Base-by-base conservation (phyloP, 345 rosid genomes). In the Acer yangbiense region DNA sequence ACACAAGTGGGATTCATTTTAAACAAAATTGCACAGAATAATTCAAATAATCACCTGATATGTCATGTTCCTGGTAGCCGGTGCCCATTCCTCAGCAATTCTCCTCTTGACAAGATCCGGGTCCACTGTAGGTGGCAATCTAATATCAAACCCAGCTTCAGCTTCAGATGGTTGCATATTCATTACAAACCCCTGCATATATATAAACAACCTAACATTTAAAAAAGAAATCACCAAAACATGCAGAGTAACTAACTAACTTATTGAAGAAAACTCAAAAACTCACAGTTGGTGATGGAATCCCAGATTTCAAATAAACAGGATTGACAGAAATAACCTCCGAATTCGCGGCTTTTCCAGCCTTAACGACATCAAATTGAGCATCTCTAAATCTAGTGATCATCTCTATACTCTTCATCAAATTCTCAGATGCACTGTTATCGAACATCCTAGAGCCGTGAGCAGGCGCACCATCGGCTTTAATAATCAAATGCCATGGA, bases 121-220 rank as follows among this genome's bases (percentile, higher is more conserved):
- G 73, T 95, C 98, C 0, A 85, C 77, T 12, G 91, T 86, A 54
- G 99, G 98, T 23, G 99, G 93, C 78, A 96, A 72, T 84, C 98
- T 89, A 63, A 92, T 6, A 78, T 92, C 91, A 84, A 88, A 94
- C 9, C 99, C 98, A 27, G 97, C 98, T 86, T 90, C 95, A n/a
- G 97, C 98, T 21, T 91, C 98, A 1, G 98, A 92, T 68, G 97
- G 98, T 57, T 93, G 98, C 95, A 93, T 78, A 83, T 93, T 96
- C 95, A 96, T 96, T 71, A 91, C 93, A 87, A 87, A 93, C 2
- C 97, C 99, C 97, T 91, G 50, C 65, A 78, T 61, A 66, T 35
- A 35, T 4, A 35, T 32, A 67, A 39, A 39, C 65, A 55, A 7
- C 7, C 23, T 41, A 20, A 61, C n/a, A n/a, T 44, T 60, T 39